phyloP scores from a whole-genome alignment of 108 stramenopile genomes.

The Skeletonema menzelii region DNA sequence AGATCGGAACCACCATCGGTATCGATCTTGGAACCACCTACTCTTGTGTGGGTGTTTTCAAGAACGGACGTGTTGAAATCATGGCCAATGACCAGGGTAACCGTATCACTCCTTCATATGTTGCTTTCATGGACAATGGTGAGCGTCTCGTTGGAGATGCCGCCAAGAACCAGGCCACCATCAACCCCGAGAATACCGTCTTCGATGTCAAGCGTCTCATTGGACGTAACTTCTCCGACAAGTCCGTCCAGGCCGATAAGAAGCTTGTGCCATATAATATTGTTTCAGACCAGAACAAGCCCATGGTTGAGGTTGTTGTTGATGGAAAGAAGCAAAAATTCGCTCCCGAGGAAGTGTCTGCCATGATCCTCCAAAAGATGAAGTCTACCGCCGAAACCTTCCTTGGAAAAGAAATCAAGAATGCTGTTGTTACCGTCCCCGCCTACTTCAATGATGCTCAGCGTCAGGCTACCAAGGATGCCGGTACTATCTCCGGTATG shows the following conservation, averaged over 20 bases:
- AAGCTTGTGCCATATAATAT: constrained; percentile 97
- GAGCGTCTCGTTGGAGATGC: constrained; percentile 97
- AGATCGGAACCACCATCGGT: constrained; percentile 73
- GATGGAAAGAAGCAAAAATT: constrained; percentile 63
- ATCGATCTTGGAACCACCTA: constrained; percentile 98
- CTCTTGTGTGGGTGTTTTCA: constrained; percentile 98
- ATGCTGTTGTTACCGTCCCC: constrained; percentile 97
- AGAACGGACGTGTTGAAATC: constrained; percentile 98
- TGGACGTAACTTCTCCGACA: constrained; percentile 93
- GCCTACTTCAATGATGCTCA: constrained; percentile 99
- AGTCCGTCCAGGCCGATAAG: constrained; percentile 96
- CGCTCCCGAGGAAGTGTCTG: constrained; percentile 90
- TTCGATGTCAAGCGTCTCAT: constrained; percentile 99
- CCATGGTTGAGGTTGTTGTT: constrained; percentile 62
- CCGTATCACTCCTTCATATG: constrained; percentile 98
- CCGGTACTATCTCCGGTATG: constrained; percentile 95
- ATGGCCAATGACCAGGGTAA: constrained; percentile 98
- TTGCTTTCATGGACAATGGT: constrained; percentile 90
- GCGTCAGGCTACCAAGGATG: constrained; percentile 97
- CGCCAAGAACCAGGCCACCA: constrained; percentile 98
- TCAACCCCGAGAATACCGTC: constrained; percentile 96
- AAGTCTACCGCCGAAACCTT: constrained; percentile 84
- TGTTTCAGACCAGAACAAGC: constrained; percentile 87
- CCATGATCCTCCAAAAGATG: constrained; percentile 93
- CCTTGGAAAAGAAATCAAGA: constrained; percentile 86